These are phyloP conservation scores for Hymenochaete sp. DNA, from an alignment of 1,284 basidiomycete genomes.

Conservation along the genomic window DNA sequence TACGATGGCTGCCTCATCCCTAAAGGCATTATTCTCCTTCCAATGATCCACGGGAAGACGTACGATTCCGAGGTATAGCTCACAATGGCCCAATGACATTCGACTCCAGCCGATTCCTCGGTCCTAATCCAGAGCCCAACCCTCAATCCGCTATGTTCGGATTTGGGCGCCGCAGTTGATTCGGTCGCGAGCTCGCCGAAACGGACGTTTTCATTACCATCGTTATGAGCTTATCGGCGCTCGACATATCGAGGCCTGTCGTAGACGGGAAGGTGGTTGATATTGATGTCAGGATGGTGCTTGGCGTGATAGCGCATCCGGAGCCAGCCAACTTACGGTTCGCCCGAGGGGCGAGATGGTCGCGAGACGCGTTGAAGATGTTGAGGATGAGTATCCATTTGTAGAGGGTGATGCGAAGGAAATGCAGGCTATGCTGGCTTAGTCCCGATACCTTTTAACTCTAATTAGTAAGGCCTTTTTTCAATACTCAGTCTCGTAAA, in stretches of 20 bases:
- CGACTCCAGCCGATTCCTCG: slow-evolving; percentile 24
- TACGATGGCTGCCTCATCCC: slow-evolving; percentile 20
- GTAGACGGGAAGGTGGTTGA: too few relatives aligned
- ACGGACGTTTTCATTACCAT: slow-evolving; percentile 14
- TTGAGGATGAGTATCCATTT: slow-evolving; percentile 16
- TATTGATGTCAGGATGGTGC: too few relatives aligned
- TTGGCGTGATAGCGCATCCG: too few relatives aligned
- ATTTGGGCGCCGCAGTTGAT: slow-evolving; percentile 16
- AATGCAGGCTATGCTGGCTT: too few relatives aligned
- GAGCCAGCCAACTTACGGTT: slow-evolving; percentile 6
- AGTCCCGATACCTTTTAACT: too few relatives aligned
- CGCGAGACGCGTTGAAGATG: slow-evolving; percentile 10
- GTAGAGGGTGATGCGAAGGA: slow-evolving; percentile 8
- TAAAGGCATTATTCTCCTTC: slow-evolving; percentile 15
- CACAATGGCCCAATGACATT: slow-evolving; percentile 17
- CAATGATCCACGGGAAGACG: slow-evolving; percentile 11
- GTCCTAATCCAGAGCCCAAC: slow-evolving; percentile 11
- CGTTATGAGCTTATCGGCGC: slow-evolving; percentile 11
- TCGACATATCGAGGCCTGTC: slow-evolving; percentile 15
- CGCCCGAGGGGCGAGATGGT: slow-evolving; percentile 8
- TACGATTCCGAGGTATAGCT: neutral
- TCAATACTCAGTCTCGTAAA: too few relatives aligned
- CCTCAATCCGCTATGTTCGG: slow-evolving; percentile 8
- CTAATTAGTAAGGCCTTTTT: too few relatives aligned
- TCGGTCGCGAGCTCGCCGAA: slow-evolving; percentile 16